Evolutionary conservation across 2,329 filamentous ascomycete genomes (phyloP).

Genomic region (Alternaria metachromatica): DNA sequence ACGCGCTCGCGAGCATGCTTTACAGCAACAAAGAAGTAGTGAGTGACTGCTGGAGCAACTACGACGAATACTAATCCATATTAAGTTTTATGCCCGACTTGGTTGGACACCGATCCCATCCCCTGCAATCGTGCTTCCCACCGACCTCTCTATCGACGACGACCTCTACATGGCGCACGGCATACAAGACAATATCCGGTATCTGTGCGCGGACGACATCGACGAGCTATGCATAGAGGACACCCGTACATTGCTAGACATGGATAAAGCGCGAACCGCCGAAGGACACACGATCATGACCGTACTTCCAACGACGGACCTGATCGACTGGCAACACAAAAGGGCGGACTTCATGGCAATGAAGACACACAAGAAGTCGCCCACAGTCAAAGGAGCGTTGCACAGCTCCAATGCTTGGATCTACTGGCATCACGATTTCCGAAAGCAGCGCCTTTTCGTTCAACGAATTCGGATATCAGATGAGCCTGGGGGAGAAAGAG

Average conservation of each 20-base stretch:
- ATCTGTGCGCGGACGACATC: neutral
- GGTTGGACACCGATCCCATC: neutral
- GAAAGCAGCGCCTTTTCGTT: no score
- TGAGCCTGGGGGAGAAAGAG: no score
- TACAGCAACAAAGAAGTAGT: neutral
- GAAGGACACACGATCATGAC: neutral
- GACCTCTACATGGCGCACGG: neutral
- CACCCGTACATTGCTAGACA: no score
- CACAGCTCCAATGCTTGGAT: no score
- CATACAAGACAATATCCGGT: neutral
- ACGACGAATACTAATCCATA: neutral
- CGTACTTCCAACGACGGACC: neutral
- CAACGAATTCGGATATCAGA: no score
- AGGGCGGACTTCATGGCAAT: neutral
- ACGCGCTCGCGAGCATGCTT: neutral
- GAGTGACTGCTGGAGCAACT: neutral
- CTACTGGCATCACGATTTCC: no score
- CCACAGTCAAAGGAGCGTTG: no score
- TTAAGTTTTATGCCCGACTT: neutral
- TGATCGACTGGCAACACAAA: neutral
- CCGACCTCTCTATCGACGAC: neutral
- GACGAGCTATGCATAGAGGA: neutral
- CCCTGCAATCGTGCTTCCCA: neutral
- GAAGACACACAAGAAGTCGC: neutral
- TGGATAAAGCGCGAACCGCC: neutral